Evolutionary conservation across 257 asterid species (phyloP).

Genomic region (Solanum microdontum): DNA sequence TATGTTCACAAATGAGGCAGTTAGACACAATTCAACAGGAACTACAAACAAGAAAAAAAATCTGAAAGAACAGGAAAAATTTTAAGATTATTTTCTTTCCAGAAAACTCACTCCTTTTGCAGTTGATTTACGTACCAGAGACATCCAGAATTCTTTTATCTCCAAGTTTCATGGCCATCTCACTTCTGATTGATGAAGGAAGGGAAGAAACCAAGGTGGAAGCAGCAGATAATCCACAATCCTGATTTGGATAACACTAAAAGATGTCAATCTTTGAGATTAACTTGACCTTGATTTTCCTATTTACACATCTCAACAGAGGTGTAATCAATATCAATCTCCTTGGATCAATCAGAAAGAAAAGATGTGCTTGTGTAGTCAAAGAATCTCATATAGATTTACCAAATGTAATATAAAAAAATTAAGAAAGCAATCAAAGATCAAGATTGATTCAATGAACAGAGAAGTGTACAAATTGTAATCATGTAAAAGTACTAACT

Average conservation of each 20-base stretch:
- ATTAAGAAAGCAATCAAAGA: neutral
- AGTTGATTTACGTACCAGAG: constrained; percentile 27
- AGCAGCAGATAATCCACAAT: constrained; percentile 46
- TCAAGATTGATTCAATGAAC: neutral
- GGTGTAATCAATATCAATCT: neutral
- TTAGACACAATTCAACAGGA: neutral
- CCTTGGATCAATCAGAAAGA: neutral
- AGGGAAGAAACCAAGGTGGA: constrained; percentile 49
- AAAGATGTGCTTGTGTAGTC: neutral
- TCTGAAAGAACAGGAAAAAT: neutral
- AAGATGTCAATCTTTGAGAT: constrained; percentile 7
- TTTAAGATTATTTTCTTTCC: neutral
- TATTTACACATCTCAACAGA: neutral
- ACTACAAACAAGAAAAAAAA: neutral
- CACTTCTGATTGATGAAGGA: constrained; percentile 49
- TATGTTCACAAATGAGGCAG: neutral
- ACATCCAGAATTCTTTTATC: constrained; percentile 24
- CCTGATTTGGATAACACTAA: constrained; percentile 36
- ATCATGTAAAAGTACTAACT: neutral
- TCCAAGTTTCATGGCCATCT: constrained; percentile 45
- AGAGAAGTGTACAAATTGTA: neutral
- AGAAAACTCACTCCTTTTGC: neutral
- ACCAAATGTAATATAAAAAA: neutral
- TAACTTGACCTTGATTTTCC: neutral
- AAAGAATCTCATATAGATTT: neutral